Evolutionary conservation across 495 filamentous ascomycete genomes (phyloP), one percentile per base, ranked within the genome.

Genomic region (Evernia prunastri): DNA sequence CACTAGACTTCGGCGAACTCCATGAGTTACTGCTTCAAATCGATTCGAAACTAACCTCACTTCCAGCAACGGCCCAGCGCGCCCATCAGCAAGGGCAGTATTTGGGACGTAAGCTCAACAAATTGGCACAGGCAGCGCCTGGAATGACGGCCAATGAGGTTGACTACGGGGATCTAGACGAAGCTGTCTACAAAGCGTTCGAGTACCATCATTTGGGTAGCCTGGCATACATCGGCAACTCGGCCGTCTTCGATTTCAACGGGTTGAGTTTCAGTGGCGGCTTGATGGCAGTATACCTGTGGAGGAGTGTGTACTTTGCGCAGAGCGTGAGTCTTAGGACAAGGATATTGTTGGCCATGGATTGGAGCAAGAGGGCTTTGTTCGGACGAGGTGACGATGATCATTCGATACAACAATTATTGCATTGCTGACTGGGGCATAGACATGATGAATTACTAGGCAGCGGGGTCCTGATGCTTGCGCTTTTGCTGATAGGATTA

Each of bases 71-170:
- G 0, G 95, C 95, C n/a, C 95, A 99, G 74, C 87, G 95, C 58
- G 95, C 95, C 10, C 89, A 97, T 73, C 95, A 99, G 74, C 95
- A 99, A 74, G 95, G 95, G 13, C 79, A 88, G 69, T 99, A 99
- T 72, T 87, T 99, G 0, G 95, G 87, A 15, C 87, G 86, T 56
- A 99, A 99, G 75, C 87, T 99, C 75, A 96, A 92, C 76, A 93
- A 94, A 78, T 81, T 97, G 43, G 91, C 92, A 4, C 81, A 88
- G 47, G 86, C 89, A 1, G 81, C 88, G 0, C 88, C 90, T 0
- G 94, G 92, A 5, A 75, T 97, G 70, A 71, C 69, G 42, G 83
- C 85, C 31, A 97, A 97, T 69, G 82, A 95, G 35, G 82, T 97
- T 43, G 76, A 83, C 54, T 87, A 97, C 68, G 95, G 95, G 20